Evolutionary conservation across 345 rosid genomes (phyloP), one percentile per base, ranked within the genome.

Genomic region (Gossypium rotundifolium): DNA sequence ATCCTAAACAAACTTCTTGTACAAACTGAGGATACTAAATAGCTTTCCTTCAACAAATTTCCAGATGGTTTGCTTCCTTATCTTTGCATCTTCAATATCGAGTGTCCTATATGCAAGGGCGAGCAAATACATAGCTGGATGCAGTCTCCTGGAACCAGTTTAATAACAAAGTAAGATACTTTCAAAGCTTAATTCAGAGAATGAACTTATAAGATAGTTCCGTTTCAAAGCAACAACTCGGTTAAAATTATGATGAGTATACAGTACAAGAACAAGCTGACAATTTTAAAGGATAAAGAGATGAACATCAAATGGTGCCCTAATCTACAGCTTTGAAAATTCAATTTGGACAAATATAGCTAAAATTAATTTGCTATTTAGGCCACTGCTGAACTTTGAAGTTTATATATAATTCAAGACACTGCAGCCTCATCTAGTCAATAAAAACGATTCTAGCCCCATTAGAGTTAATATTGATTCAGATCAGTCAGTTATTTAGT

Each of bases 91-190:
- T 90, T 94, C 98, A 78, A 94, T 84, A 84, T 94, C 99, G 61
- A 92, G 88, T 55, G 97, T 89, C 84, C 98, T 85, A 81, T 92
- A 94, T 18, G 97, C 99, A 71, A 92, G 86, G 60, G 93, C 88
- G 81, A 92, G 79, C 79, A 94, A 83, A 84, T 94, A 92, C 78
- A 94, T 82, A 12, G 95, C 93, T 14, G 98, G 97, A 81, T 94
- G 97, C 62, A 94, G 95, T 81, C 97, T 92, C 89, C 97, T 94
- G 89, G 79, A 72, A 84, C 57, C 57, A 71, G 42, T 9, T 57
- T 3, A 57, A 57, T 20, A 57, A 57, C 62, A 76, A 12, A 63
- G 63, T 65, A 76, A 64, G 72, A n/a, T 27, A 66, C 45, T 48
- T 65, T 27, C 22, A 51, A 17, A 70, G 46, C 59, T 51, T 29